Percentiles rank a stretch among this genome's conserved stretches.
Conservation (phyloP, 352 stramenopile genomes). For the Phytopythium aichiense region DNA sequence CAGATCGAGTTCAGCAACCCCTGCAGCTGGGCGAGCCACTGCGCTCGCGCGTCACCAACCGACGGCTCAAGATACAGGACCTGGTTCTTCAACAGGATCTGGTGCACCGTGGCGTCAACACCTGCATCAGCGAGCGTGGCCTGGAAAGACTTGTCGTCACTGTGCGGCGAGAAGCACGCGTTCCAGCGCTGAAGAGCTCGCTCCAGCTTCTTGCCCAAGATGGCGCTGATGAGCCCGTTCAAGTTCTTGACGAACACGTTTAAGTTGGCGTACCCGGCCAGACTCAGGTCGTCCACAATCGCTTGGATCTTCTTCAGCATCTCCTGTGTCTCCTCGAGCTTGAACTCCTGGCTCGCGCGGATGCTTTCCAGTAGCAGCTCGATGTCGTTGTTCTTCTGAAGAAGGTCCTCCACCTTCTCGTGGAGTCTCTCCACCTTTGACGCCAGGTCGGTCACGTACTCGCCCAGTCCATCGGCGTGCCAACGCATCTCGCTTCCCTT, state of each 20-base stretch:
- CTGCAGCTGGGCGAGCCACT: conserved; percentile 92
- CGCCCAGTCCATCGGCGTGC: conserved; percentile 81
- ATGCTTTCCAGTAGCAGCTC: conserved; percentile 88
- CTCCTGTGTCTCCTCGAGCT: conserved; percentile 34
- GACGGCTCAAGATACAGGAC: conserved; percentile 95
- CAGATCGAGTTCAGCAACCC: conserved; percentile 92
- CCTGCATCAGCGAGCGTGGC: conserved; percentile 36
- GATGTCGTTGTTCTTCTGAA: conserved; percentile 91
- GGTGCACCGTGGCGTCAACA: conserved; percentile 62
- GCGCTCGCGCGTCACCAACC: conserved; percentile 88
- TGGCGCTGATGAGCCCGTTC: conserved; percentile 80
- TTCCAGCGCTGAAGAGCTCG: conserved; percentile 63
- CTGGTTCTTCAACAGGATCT: conserved; percentile 97
- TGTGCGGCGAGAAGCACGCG: conserved; percentile 52
- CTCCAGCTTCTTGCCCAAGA: conserved; percentile 83
- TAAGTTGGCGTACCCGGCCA: conserved; percentile 94
- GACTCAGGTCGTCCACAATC: conserved; percentile 92
- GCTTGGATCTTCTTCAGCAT: conserved; percentile 89
- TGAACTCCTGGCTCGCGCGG: conserved; percentile 51
- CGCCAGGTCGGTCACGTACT: conserved; percentile 87
- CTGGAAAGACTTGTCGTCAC: conserved; percentile 59
- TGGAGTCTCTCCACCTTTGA: conserved; percentile 95
- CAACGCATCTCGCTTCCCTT: conserved; percentile 88
- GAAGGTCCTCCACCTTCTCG: conserved; percentile 97
- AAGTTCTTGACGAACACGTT: conserved; percentile 90